Evolutionary conservation across 2,329 filamentous ascomycete genomes (phyloP), one percentile per base, ranked within the genome.

Genomic region (Amylocarpus encephaloides): DNA sequence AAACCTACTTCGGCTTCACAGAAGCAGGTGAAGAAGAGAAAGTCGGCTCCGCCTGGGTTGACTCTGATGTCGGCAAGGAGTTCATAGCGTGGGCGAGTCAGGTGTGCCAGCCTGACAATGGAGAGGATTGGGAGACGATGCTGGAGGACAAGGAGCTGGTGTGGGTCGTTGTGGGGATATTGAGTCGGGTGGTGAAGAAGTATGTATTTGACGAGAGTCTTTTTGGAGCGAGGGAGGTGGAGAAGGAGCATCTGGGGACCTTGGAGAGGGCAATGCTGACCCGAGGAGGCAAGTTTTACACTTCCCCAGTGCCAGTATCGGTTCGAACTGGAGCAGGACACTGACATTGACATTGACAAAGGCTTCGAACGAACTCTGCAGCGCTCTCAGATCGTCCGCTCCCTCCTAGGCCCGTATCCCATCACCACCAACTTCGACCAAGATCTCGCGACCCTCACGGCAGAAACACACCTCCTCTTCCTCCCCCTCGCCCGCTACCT

Each of bases 361-460:
- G 62, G 59, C 2, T 64, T 60, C 26, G 26, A 43, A 6, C 57
- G 62, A 9, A 56, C 52, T 18, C 22, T 33, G 2, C 47, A 62
- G 9, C 59, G 62, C 35, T 29, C 58, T 5, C 30, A 54, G 38
- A 52, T 51, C 1, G 48, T 53, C 26, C 54, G 59, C 10, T 53
- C 50, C 10, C 49, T 65, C 29, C 32, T 65, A 9, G 46, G 50
- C 2, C 12, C 15, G 13, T 19, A 45, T 7, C 35, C 58, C 9
- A 46, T 59, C 39, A 60, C 63, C 1, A 26, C 49, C 1, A 29
- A 55, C 35, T 64, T 76, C 53, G 68, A 71, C 45, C 67, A 68
- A 6, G 71, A 74, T 46, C 71, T 74, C 1, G 70, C 75, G 50
- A 73, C 72, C 51, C 67, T 77, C 30, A 73, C 73, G 38, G 76